Evolutionary conservation across 208 protist genomes (phyloP).

Genomic region (Polymyxa betae): DNA sequence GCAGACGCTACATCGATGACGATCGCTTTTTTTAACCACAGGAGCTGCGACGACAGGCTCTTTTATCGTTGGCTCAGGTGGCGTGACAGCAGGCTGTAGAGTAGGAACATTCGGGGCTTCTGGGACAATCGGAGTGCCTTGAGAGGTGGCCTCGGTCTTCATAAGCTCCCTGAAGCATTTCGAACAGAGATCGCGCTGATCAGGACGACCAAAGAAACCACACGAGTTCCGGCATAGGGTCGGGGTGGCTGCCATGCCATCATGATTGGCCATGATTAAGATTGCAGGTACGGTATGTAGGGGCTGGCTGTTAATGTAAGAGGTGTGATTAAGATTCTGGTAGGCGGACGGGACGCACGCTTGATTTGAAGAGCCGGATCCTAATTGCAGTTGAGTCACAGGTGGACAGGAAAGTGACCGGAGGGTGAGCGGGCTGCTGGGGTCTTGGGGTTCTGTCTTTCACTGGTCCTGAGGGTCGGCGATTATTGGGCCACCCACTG

Average conservation of each 20-base stretch:
- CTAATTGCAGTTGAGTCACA: too few relatives aligned
- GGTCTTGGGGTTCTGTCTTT: too few relatives aligned
- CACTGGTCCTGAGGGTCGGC: too few relatives aligned
- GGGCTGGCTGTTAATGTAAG: too few relatives aligned
- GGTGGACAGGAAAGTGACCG: too few relatives aligned
- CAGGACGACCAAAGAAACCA: slow-evolving; percentile 11
- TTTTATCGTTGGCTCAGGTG: neutral
- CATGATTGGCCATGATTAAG: neutral
- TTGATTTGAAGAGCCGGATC: too few relatives aligned
- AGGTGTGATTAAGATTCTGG: too few relatives aligned
- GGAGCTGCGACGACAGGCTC: neutral
- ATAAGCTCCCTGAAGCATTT: neutral
- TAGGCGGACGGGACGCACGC: too few relatives aligned
- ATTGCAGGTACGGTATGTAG: too few relatives aligned
- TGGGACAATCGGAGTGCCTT: neutral
- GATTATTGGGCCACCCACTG: too few relatives aligned
- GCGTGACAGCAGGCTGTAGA: neutral
- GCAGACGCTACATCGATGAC: slow-evolving; percentile 29
- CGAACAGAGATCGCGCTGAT: slow-evolving; percentile 18
- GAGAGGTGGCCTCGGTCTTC: neutral
- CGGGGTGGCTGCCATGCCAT: neutral
- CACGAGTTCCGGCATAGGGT: slow-evolving; percentile 13
- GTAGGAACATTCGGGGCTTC: neutral
- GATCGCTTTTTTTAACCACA: neutral
- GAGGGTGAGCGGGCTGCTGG: too few relatives aligned